phyloP scores from a whole-genome alignment of 169 alveolate genomes.

The Cryptosporidium tyzzeri region DNA sequence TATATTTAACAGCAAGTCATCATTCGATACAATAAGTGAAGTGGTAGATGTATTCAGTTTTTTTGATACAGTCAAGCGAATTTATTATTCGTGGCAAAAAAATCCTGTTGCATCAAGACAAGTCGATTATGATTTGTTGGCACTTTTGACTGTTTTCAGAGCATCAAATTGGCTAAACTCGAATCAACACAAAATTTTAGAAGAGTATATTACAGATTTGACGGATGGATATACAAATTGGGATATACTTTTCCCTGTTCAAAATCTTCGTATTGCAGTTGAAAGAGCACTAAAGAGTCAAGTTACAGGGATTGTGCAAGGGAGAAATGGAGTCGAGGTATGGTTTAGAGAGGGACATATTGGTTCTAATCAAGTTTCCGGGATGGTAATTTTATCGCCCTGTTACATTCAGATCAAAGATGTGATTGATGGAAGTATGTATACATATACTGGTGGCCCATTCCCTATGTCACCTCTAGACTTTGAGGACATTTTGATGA shows the following conservation, averaged over 20 bases:
- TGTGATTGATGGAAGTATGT: constrained; percentile 76
- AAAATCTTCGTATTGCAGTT: constrained; percentile 52
- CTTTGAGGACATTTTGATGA: constrained; percentile 56
- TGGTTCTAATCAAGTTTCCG: constrained; percentile 70
- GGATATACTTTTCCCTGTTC: constrained; percentile 48
- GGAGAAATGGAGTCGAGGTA: constrained; percentile 47
- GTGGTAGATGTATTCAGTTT: constrained; percentile 19
- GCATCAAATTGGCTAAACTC: constrained; percentile 53
- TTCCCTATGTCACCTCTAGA: constrained; percentile 70
- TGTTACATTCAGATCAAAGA: constrained; percentile 69
- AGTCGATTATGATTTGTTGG: constrained; percentile 57
- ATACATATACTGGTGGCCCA: constrained; percentile 64
- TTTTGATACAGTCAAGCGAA: constrained; percentile 43
- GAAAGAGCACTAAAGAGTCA: constrained; percentile 68
- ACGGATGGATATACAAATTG: constrained; percentile 76
- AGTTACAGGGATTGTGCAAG: constrained; percentile 73
- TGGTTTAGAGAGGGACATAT: constrained; percentile 72
- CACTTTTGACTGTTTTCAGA: constrained; percentile 42
- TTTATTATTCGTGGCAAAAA: constrained; percentile 46
- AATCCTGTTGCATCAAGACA: constrained; percentile 65
- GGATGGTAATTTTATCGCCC: constrained; percentile 64
- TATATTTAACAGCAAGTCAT: constrained; percentile 11
- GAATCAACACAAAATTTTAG: constrained; percentile 22
- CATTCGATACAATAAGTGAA: constrained; percentile 37
- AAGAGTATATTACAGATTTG: constrained; percentile 49